Conservation (phyloP, 1,139 yeast genomes). For the Hansenula sp. region DNA sequence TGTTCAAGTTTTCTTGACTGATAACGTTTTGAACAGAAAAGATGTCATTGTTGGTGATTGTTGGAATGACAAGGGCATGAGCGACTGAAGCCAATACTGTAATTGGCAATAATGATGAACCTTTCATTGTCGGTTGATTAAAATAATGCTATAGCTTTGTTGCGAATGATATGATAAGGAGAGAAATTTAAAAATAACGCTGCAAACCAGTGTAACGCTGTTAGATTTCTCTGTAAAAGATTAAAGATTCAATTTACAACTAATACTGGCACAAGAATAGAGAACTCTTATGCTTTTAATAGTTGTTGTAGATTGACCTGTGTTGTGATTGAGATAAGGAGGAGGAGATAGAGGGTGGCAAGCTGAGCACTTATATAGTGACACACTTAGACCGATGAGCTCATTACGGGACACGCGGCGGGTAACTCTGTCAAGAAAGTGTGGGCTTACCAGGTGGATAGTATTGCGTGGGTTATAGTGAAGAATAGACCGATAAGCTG, state of each 20-base stretch:
- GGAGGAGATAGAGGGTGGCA: constrained; percentile 1
- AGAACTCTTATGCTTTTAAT: no score
- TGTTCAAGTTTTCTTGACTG: constrained; percentile 5
- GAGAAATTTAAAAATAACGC: no score
- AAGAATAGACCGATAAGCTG: no score
- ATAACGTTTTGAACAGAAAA: constrained; percentile 10
- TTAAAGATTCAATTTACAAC: background rate
- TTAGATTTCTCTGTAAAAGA: no score
- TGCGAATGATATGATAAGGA: no score
- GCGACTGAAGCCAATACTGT: constrained; percentile 51
- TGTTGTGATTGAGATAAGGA: no score
- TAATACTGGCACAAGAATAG: no score
- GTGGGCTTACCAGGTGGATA: background rate
- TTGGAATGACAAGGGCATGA: constrained; percentile 64
- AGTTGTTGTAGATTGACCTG: background rate
- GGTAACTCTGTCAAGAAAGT: background rate
- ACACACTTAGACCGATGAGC: background rate
- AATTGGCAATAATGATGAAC: constrained; percentile 32
- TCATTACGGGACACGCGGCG: background rate
- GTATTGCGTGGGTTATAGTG: no score
- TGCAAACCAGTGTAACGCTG: no score
- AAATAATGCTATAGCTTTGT: background rate
- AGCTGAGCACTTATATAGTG: background rate
- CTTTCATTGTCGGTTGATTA: constrained; percentile 24
- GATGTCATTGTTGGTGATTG: constrained; percentile 24